phyloP scores from a whole-genome alignment of 345 rosid genomes.

The Toxicodendron radicans region DNA sequence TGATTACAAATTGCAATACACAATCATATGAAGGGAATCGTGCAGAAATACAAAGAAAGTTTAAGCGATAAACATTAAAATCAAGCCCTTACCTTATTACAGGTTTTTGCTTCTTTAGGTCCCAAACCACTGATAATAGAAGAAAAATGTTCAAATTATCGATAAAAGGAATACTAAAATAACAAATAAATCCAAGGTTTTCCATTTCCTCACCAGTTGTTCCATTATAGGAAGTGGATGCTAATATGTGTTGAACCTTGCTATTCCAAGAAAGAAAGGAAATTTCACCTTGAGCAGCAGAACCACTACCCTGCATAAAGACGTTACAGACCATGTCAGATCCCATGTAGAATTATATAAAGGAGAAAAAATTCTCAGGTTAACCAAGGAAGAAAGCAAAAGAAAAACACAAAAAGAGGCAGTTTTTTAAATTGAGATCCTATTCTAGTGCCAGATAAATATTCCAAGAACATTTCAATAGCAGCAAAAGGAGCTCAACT shows the following conservation, averaged over 20 bases:
- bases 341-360: conserved; percentile 5
- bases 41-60: conserved; percentile 5
- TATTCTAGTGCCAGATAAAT: not conserved
- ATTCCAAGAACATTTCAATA: not conserved
- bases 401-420: not conserved
- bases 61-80: not conserved
- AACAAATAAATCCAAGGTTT: not conserved
- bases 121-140: conserved; percentile 81
- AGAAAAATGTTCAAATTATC: conserved; percentile 8
- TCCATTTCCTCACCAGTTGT: conserved; percentile 73
- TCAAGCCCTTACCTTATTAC: conserved; percentile 68
- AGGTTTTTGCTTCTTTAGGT: conserved; percentile 94
- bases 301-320: conserved; percentile 82
- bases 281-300: conserved; percentile 95
- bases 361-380: not conserved
- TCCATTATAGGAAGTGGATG: conserved; percentile 93
- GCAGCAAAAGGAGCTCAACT: not conserved
- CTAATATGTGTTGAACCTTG: conserved; percentile 89
- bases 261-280: conserved; percentile 95
- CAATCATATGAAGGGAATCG: not conserved
- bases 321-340: conserved; percentile 14
- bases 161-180: conserved; percentile 5
- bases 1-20: conserved; percentile 16
- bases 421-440: not conserved
- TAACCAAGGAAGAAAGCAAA: not conserved